Base-by-base conservation (phyloP, 352 stramenopile genomes). In the Phytophthora sp. region DNA sequence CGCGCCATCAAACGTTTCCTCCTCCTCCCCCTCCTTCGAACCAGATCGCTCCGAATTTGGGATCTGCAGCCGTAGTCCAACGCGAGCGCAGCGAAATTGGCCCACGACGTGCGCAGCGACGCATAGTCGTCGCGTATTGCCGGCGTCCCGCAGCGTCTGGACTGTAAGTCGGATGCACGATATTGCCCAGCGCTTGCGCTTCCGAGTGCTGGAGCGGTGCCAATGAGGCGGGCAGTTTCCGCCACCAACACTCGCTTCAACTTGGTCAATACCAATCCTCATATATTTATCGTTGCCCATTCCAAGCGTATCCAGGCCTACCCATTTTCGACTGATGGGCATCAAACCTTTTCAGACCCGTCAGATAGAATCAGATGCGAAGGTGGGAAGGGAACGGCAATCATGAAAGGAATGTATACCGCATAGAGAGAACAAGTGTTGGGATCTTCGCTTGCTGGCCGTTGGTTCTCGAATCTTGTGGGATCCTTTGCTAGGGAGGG, bases 381-480 rank as follows among this genome's bases (percentile, higher is more conserved):
- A 65, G 36, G 26, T 35, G 53, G 53, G 51, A 56, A 52, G 41
- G 53, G 41, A 57, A 54, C 44, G 36, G 53, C 47, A 68, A 57
- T 31, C 62, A 75, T 64, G 27, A 29, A 21, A 7, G 31, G 2
- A 64, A 44, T 79, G 72, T 86, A 83, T 83, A 57, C 64, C 18
- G 15, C 29, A 78, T 81, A 81, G 46, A 76, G 47, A 33, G 38
- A 41, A 33, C 57, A 67, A 77, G 65, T 66, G 15, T 52, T 64
- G 6, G 39, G 53, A 73, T 74, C 69, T 71, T 73, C 18, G 52
- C 53, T 55, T 62, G 35, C 54, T 63, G 20, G 31, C 65, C 59
- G 49, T 68, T 71, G 52, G 50, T 71, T 57, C 52, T 73, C 51
- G 36, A 45, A 9, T n/a, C n/a, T n/a, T n/a, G n/a, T n/a, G n/a